These are phyloP conservation scores for Quercus suber DNA, from an alignment of 306 rosid genomes.

Conservation along the genomic window DNA sequence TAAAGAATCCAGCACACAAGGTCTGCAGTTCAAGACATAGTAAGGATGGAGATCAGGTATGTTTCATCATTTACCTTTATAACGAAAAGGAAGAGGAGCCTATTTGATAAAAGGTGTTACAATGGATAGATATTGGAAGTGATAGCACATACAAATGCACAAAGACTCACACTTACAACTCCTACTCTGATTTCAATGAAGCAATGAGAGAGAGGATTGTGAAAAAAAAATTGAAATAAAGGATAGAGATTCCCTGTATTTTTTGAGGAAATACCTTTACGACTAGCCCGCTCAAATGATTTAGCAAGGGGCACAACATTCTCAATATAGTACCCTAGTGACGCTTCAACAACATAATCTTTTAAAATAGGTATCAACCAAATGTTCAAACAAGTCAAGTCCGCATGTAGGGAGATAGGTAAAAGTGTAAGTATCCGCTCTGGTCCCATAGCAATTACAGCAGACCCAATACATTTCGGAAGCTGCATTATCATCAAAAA, in stretches of 20 bases:
- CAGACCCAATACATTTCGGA: conserved; percentile 78
- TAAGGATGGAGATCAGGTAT: not conserved
- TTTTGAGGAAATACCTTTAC: conserved; percentile 51
- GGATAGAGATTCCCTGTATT: not conserved
- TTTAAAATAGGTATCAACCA: conserved; percentile 84
- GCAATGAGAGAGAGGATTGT: too few relatives aligned
- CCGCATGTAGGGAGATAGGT: conserved; percentile 62
- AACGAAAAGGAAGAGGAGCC: not conserved
- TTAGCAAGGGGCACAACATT: conserved; percentile 82
- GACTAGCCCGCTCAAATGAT: conserved; percentile 66
- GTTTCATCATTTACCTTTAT: not conserved
- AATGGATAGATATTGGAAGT: not conserved
- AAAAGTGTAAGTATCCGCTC: conserved; percentile 64
- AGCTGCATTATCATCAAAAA: conserved; percentile 48
- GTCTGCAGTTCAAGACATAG: not conserved
- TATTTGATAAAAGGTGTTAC: not conserved
- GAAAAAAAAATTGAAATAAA: not conserved
- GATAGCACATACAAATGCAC: not conserved
- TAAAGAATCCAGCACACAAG: not conserved
- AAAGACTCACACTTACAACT: not conserved
- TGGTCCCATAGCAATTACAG: conserved; percentile 82
- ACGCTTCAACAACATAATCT: conserved; percentile 64
- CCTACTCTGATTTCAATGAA: not conserved
- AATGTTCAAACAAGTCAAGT: conserved; percentile 51
- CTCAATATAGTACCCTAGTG: conserved; percentile 72